Evolutionary conservation across 768 basidiomycete species (phyloP).

Genomic region (Leccinum subgranulosum): DNA sequence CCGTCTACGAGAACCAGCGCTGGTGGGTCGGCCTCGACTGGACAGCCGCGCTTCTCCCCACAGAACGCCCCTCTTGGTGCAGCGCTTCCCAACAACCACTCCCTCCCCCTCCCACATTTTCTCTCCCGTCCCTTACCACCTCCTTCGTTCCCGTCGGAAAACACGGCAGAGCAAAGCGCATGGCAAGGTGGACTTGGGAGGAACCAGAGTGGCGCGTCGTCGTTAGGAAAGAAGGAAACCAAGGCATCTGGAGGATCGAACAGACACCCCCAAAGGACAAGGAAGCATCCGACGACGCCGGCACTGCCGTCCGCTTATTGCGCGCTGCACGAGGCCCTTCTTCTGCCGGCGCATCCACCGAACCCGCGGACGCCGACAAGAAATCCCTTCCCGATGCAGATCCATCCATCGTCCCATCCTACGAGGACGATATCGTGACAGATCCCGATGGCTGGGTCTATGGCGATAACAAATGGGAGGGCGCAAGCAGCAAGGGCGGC

Average conservation of each 20-base stretch:
- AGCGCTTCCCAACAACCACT: conserved; percentile 53
- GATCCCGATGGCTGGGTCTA: conserved; percentile 93
- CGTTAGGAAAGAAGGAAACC: conserved; percentile 52
- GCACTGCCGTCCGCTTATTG: conserved; percentile 41
- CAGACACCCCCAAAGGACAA: conserved; percentile 51
- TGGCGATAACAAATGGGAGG: conserved; percentile 95
- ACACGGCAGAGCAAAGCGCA: conserved; percentile 57
- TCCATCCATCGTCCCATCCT: conserved; percentile 28
- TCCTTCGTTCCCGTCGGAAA: conserved; percentile 51
- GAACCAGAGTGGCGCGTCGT: conserved; percentile 89
- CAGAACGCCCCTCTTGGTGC: conserved; percentile 89
- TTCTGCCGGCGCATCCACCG: conserved; percentile 10
- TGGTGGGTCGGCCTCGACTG: conserved; percentile 99
- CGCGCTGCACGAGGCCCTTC: conserved; percentile 49
- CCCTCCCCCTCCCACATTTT: conserved; percentile 66
- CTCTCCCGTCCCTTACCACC: conserved; percentile 60
- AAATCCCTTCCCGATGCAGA: conserved; percentile 26
- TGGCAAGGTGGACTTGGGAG: conserved; percentile 85
- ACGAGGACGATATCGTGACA: conserved; percentile 56
- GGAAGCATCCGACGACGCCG: conserved; percentile 42
- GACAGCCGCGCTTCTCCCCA: conserved; percentile 88
- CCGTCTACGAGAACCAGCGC: conserved; percentile 90
- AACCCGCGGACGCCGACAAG: conserved; percentile 23
- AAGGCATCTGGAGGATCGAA: conserved; percentile 52
- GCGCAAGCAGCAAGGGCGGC: conserved; percentile 67